Percentiles rank a stretch among this genome's conserved stretches.
Conservation (phyloP, 2,329 filamentous ascomycete genomes). For the Lecanicillium sp. region DNA sequence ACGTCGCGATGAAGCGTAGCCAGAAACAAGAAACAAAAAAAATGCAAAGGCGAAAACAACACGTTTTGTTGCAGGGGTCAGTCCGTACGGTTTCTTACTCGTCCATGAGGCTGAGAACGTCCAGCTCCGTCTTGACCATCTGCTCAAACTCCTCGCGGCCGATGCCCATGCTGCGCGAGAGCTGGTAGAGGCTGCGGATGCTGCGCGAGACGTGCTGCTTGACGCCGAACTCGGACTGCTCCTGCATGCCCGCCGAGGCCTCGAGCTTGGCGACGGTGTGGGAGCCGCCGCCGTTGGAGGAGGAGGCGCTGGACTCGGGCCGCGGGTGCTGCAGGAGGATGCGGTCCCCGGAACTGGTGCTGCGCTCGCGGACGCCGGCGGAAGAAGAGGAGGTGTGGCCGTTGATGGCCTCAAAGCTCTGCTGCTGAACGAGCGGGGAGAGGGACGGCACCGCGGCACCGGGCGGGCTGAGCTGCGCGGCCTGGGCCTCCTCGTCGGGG, state of each 20-base stretch:
- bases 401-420: constrained; percentile 20
- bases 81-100: too few relatives aligned
- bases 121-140: constrained; percentile 65
- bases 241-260: constrained; percentile 47
- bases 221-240: constrained; percentile 64
- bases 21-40: too few relatives aligned
- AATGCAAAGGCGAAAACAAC: too few relatives aligned
- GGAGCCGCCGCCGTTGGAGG: constrained; percentile 45
- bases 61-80: too few relatives aligned
- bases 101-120: constrained; percentile 53
- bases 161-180: constrained; percentile 67
- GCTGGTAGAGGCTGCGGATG: constrained; percentile 67
- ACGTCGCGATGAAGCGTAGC: too few relatives aligned
- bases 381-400: background rate
- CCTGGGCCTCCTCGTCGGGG: constrained; percentile 58
- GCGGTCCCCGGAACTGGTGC: constrained; percentile 1
- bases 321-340: constrained; percentile 46
- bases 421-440: constrained; percentile 11
- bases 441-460: constrained; percentile 30
- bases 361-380: constrained; percentile 13
- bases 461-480: constrained; percentile 29
- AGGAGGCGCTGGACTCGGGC: constrained; percentile 52
- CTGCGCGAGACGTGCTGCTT: constrained; percentile 74
- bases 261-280: constrained; percentile 57
- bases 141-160: constrained; percentile 68